Percentiles rank a stretch among this genome's conserved stretches.
phyloP scores from a whole-genome alignment of 2,329 filamentous ascomycete genomes.

The Nemania serpens region DNA sequence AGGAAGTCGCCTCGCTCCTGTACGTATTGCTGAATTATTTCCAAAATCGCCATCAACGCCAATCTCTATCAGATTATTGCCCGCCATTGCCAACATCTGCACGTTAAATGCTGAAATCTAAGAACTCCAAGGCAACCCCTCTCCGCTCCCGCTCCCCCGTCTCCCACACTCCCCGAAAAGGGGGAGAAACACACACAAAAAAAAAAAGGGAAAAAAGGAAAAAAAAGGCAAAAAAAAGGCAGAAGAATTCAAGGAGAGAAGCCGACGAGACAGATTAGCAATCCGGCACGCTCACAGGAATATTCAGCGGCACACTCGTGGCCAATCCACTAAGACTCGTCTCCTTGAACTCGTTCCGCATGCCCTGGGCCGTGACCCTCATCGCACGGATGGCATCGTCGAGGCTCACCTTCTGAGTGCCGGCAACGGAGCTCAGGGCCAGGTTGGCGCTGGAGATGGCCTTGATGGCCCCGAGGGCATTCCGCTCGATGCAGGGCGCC shows the following conservation, averaged over 20 bases:
- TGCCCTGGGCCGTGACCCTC: conserved; percentile 55
- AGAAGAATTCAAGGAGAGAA: no score
- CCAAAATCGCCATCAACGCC: conserved; percentile 13
- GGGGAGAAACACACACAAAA: no score
- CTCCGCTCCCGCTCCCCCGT: no score
- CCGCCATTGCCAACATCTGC: background rate
- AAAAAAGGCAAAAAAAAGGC: no score
- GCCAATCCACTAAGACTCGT: conserved; percentile 55
- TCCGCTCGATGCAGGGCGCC: conserved; percentile 57
- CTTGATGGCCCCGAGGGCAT: conserved; percentile 56
- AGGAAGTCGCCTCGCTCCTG: background rate
- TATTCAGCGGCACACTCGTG: conserved; percentile 55
- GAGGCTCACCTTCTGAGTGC: conserved; percentile 53
- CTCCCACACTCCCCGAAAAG: no score
- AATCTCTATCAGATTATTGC: background rate
- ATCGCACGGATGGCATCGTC: conserved; percentile 57
- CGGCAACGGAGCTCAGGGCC: conserved; percentile 50
- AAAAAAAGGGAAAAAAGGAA: background rate
- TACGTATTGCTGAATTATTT: background rate
- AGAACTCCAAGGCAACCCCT: background rate
- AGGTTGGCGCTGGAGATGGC: conserved; percentile 56
- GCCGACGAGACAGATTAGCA: conserved; percentile 41
- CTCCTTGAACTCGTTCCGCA: conserved; percentile 60
- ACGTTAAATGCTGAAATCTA: background rate
- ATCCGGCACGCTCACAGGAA: conserved; percentile 58